Percentiles rank a stretch among this genome's conserved stretches.
Evolutionary conservation across 805 yeast species (phyloP).

Genomic region (Kodamaea restingae): DNA sequence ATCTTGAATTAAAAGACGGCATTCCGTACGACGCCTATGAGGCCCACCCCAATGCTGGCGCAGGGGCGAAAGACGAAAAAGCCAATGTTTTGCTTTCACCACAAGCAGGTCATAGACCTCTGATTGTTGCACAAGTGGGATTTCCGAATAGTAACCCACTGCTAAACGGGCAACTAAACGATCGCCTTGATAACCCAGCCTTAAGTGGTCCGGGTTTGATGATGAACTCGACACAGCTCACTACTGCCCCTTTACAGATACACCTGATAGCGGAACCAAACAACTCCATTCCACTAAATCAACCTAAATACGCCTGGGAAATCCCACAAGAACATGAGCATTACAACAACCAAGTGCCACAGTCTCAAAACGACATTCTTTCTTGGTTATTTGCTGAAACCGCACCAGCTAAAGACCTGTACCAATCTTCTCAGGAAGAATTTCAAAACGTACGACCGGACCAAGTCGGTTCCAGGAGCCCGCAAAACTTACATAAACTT

Average conservation of each 20-base stretch:
- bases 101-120: too few relatives aligned
- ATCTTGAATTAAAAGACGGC: conserved; percentile 14
- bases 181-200: too few relatives aligned
- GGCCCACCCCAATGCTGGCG: too few relatives aligned
- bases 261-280: neutral
- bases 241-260: neutral
- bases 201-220: too few relatives aligned
- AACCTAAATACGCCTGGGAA: conserved; percentile 2
- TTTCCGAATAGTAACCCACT: too few relatives aligned
- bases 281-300: neutral
- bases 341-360: conserved; percentile 16
- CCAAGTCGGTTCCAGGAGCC: neutral
- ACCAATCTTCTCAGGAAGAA: neutral
- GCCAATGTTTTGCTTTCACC: too few relatives aligned
- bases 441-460: neutral
- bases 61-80: too few relatives aligned
- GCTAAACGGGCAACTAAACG: too few relatives aligned
- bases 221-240: neutral
- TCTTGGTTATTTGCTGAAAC: conserved; percentile 39
- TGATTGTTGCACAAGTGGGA: too few relatives aligned
- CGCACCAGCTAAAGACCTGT: conserved; percentile 8
- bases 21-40: neutral
- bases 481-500: neutral
- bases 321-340: neutral
- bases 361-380: conserved; percentile 34